These are phyloP conservation scores for Backusella sp. DNA, from an alignment of 192 early-diverging fungal genomes.

Conservation along the genomic window DNA sequence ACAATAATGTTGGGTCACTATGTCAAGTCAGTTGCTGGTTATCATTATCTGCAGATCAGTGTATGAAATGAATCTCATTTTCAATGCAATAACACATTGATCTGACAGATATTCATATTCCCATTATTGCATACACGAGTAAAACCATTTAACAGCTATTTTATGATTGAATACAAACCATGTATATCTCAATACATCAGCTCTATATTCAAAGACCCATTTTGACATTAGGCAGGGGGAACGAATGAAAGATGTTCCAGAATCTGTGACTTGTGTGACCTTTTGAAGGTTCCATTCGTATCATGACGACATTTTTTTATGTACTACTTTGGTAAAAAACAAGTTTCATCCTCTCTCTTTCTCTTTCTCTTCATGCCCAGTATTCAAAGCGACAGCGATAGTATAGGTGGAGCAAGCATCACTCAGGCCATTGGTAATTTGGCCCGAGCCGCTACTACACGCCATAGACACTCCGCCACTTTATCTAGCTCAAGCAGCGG, in stretches of 20 bases:
- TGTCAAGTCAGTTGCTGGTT: too few relatives aligned
- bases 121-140: too few relatives aligned
- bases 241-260: not conserved
- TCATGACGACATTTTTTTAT: not conserved
- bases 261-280: not conserved
- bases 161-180: too few relatives aligned
- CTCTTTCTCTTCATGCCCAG: not conserved
- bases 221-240: not conserved
- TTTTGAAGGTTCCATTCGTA: not conserved
- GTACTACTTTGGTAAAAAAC: not conserved
- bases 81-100: too few relatives aligned
- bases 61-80: too few relatives aligned
- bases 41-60: too few relatives aligned
- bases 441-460: not conserved
- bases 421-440: constrained; percentile 12
- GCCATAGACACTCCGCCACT: not conserved
- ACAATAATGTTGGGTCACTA: too few relatives aligned
- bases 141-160: too few relatives aligned
- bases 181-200: too few relatives aligned
- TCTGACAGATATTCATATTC: too few relatives aligned
- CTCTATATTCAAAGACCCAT: not conserved
- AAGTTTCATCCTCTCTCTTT: not conserved
- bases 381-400: not conserved
- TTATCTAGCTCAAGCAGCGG: too few relatives aligned
- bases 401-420: not conserved